Conservation (phyloP, 2,329 filamentous ascomycete species). For the Beauveria scarabaeidicola region DNA sequence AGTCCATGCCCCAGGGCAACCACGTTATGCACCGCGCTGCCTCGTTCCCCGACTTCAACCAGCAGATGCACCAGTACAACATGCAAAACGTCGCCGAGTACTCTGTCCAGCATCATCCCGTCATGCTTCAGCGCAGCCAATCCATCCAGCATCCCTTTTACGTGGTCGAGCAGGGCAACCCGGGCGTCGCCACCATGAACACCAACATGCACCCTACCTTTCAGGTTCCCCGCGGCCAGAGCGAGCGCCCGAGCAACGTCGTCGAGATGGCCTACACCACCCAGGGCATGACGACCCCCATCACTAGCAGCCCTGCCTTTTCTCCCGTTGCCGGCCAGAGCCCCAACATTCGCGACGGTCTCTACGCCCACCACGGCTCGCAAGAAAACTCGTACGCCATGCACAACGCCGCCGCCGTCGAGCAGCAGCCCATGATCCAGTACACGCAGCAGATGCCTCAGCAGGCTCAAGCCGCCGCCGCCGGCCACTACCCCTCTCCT, state of each 20-base stretch:
- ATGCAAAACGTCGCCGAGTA: conserved; percentile 34
- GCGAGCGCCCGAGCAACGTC: conserved; percentile 29
- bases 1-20: conserved; percentile 26
- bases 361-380: conserved; percentile 49
- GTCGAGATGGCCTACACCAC: conserved; percentile 45
- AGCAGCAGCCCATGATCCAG: conserved; percentile 35
- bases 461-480: conserved; percentile 18
- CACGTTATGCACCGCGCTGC: conserved; percentile 42
- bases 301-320: conserved; percentile 53
- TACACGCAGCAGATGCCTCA: conserved; percentile 36
- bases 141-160: conserved; percentile 44
- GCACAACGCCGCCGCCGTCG: conserved; percentile 38
- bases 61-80: conserved; percentile 37
- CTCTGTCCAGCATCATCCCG: conserved; percentile 25
- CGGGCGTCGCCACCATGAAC: conserved; percentile 54
- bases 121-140: conserved; percentile 39
- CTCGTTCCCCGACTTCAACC: conserved; percentile 47
- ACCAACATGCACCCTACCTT: conserved; percentile 43
- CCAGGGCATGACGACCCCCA: conserved; percentile 38
- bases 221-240: conserved; percentile 42
- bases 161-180: conserved; percentile 53
- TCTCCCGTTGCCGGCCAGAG: conserved; percentile 47
- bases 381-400: conserved; percentile 40
- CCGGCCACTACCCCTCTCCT: conserved; percentile 27
- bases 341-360: conserved; percentile 43